A percentile compares a stretch with the other conserved stretches of the same genome.
Conservation (phyloP, 2,329 filamentous ascomycete species). For the Fusarium coicis region DNA sequence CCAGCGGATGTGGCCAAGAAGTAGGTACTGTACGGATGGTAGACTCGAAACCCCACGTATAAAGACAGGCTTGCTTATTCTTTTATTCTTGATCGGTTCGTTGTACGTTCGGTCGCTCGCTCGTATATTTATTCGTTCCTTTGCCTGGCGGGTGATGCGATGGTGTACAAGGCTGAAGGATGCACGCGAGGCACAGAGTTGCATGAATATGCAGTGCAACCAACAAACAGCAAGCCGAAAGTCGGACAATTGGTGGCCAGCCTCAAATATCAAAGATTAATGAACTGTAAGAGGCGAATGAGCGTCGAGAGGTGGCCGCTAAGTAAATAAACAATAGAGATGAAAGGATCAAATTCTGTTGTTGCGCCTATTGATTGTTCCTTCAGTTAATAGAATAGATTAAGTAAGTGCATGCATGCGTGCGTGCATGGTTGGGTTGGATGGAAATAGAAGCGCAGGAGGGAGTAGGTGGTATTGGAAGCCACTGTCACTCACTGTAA, state of each 20-base stretch:
- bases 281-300: not conserved
- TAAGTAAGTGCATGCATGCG: conserved; percentile 1
- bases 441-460: conserved; percentile 31
- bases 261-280: not conserved
- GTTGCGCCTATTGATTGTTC: not conserved
- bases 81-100: not conserved
- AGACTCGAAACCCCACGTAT: not conserved
- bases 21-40: not conserved
- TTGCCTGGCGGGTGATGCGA: conserved; percentile 10
- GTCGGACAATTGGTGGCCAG: conserved; percentile 25
- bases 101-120: not conserved
- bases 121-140: not conserved
- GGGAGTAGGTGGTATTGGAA: conserved; percentile 7
- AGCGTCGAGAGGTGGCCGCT: not conserved
- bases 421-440: conserved; percentile 6
- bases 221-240: conserved; percentile 13
- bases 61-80: not conserved
- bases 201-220: not conserved
- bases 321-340: not conserved
- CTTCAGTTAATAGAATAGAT: conserved; percentile 4
- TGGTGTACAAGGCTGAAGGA: conserved; percentile 26
- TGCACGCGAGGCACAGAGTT: conserved; percentile 16
- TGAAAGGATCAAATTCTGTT: not conserved
- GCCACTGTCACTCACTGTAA: conserved; percentile 19
- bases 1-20: not conserved